Evolutionary conservation across 768 basidiomycete species (phyloP), one percentile per base, ranked within the genome.

Genomic region (Cyathus striatus): DNA sequence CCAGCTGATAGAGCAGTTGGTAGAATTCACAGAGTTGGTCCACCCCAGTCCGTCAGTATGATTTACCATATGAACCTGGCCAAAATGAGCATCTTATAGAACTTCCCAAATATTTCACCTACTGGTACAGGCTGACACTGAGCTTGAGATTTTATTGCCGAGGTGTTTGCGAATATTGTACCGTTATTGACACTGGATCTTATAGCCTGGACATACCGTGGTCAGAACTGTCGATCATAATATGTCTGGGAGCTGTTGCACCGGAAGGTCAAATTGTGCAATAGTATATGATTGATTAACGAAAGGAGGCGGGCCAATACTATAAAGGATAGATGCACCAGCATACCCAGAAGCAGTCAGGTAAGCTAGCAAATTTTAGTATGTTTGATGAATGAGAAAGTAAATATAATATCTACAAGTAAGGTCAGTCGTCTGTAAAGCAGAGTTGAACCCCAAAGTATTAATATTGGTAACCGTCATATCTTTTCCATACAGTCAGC

Each of bases 281-380:
- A 79, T 62, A 0, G 75, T 72, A 48, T 74, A 79, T 3, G 59
- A 61, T 7, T 55, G 58, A 37, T 60, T 50, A n/a, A 73, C 56
- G 50, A 80, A 81, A 2, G 71, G 59, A 5, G 76, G 73, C 22
- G 66, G 55, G 0, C 57, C 58, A 3, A 79, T 57, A 43, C 66
- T 53, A 49, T 77, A 80, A 18, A 75, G 51, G 7, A 73, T 68
- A 1, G 65, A 63, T 5, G 77, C 70, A 7, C 73, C 70, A 10
- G 78, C 74, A 47, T 69, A 79, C 10, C 78, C 78, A 6, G 78
- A 72, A 6, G 76, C 78, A 27, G 73, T 68, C 30, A 76, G 54
- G 57, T 78, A 79, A 3, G 68, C 74, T 78, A 6, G 22, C 16
- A 9, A 30, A 7, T n/a, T 7, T 30, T n/a, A 30, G 27, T 30